Conservation (phyloP, 176 grass and related monocot genomes). For the Lolium rigidum region DNA sequence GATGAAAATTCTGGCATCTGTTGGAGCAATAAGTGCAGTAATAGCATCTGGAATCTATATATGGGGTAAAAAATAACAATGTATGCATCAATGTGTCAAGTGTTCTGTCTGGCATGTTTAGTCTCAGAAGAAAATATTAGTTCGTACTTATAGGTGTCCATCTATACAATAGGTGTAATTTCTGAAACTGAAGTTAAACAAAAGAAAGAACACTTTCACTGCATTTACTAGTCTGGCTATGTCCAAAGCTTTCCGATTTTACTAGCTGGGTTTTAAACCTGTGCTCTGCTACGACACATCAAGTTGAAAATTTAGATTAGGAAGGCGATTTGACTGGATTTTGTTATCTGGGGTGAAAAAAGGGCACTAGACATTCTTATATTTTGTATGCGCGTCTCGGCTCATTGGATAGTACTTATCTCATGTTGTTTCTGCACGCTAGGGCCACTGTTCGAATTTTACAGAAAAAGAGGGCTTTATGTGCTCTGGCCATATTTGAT, state of each 20-base stretch:
- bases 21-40: conserved; percentile 55
- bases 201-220: conserved; percentile 29
- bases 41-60: conserved; percentile 73
- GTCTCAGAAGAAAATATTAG: conserved; percentile 28
- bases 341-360: neutral
- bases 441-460: too few species aligned
- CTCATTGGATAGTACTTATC: too few species aligned
- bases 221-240: conserved; percentile 1
- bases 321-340: neutral
- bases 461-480: too few species aligned
- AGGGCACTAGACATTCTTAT: neutral
- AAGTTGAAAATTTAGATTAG: neutral
- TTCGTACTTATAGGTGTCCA: conserved; percentile 3
- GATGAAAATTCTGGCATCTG: conserved; percentile 72
- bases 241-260: neutral
- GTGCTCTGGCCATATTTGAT: conserved; percentile 16
- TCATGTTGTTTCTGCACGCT: too few species aligned
- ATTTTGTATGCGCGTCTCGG: too few species aligned
- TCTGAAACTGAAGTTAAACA: conserved; percentile 20
- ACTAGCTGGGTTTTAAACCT: neutral
- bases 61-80: conserved; percentile 71
- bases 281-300: neutral
- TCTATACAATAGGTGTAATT: conserved; percentile 34
- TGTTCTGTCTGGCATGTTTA: neutral
- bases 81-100: neutral